These are phyloP conservation scores for Arabis alpina DNA, from an alignment of 345 rosid genomes.

Conservation along the genomic window DNA sequence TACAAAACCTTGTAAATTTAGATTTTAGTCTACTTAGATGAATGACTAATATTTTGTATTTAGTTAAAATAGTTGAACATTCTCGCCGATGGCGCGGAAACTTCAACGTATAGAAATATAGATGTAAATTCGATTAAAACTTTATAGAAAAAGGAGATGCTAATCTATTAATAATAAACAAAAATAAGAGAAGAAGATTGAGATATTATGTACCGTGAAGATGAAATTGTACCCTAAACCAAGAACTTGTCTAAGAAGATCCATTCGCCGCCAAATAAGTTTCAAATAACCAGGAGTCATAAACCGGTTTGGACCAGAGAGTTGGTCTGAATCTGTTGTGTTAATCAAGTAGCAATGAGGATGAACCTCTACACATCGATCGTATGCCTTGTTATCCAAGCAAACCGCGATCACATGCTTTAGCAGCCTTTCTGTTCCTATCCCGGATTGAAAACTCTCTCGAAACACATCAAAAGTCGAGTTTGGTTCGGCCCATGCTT, in stretches of 20 bases:
- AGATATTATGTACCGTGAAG: conserved; percentile 57
- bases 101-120: neutral
- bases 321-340: conserved; percentile 44
- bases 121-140: neutral
- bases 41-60: neutral
- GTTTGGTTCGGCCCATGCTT: conserved; percentile 67
- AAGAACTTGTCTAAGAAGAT: conserved; percentile 54
- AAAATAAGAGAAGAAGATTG: neutral
- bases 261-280: conserved; percentile 76
- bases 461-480: conserved; percentile 64
- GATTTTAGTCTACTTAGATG: neutral
- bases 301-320: conserved; percentile 50
- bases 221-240: conserved; percentile 67
- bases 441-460: conserved; percentile 56
- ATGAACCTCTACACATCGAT: conserved; percentile 52
- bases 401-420: conserved; percentile 59
- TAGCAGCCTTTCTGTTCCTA: conserved; percentile 49
- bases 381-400: conserved; percentile 57
- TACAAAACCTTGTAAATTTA: neutral
- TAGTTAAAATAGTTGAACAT: neutral
- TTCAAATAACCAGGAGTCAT: conserved; percentile 61
- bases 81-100: neutral
- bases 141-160: neutral
- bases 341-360: conserved; percentile 56
- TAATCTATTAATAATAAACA: neutral